Conservation (phyloP, 345 rosid species). For the Eucalyptus victrix region DNA sequence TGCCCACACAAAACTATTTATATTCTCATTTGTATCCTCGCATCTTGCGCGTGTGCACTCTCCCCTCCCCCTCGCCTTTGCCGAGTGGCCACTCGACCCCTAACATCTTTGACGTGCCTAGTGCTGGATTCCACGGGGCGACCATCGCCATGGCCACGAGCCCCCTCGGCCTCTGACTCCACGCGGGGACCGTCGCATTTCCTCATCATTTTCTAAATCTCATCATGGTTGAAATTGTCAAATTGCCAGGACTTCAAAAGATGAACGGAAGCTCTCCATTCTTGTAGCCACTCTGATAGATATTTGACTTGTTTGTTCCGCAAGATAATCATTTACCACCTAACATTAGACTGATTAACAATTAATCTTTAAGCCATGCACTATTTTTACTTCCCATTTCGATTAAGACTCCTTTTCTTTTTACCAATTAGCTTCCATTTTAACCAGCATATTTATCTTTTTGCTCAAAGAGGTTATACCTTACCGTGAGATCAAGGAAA, state of each 20-base stretch:
- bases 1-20: too few species aligned
- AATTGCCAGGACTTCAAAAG: neutral
- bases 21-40: too few species aligned
- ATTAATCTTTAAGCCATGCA: too few species aligned
- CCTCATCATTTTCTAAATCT: neutral
- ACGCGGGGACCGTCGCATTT: neutral
- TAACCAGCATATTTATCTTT: too few species aligned
- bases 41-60: too few species aligned
- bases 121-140: too few species aligned
- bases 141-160: too few species aligned
- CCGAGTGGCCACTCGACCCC: too few species aligned
- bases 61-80: too few species aligned
- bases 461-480: neutral
- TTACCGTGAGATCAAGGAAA: neutral
- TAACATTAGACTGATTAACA: neutral
- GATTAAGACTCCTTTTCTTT: neutral
- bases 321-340: neutral
- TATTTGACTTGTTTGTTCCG: neutral
- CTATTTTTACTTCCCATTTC: neutral
- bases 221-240: neutral
- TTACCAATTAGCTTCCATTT: neutral
- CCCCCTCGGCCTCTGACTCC: neutral
- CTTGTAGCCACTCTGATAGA: neutral
- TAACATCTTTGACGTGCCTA: too few species aligned
- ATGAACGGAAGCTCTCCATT: neutral